phyloP scores from a whole-genome alignment of 306 rosid species.

The Vigna nakashimae region DNA sequence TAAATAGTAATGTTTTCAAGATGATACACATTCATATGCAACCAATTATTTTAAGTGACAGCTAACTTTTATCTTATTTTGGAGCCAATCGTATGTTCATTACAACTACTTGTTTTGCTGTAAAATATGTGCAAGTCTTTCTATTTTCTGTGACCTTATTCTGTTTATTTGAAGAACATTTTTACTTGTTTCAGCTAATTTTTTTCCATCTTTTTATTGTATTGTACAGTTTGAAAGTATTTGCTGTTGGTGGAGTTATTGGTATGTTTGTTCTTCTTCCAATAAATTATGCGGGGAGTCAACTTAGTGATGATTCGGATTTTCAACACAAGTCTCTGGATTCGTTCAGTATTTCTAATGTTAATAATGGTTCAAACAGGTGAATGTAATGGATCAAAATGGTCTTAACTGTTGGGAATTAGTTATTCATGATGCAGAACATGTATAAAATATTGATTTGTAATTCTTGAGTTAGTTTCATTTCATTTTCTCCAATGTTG shows the following conservation, averaged over 20 bases:
- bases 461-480: background rate
- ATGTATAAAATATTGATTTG: constrained; percentile 16
- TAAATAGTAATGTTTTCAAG: background rate
- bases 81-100: constrained; percentile 31
- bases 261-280: constrained; percentile 79
- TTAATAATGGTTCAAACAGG: constrained; percentile 80
- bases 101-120: constrained; percentile 14
- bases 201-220: constrained; percentile 1
- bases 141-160: constrained; percentile 14
- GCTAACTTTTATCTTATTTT: constrained; percentile 10
- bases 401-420: constrained; percentile 13
- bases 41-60: background rate
- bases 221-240: constrained; percentile 67
- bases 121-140: constrained; percentile 16
- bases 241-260: constrained; percentile 66
- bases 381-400: constrained; percentile 47
- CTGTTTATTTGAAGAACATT: constrained; percentile 29
- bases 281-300: constrained; percentile 72
- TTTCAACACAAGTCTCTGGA: constrained; percentile 72
- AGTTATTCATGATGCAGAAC: constrained; percentile 31
- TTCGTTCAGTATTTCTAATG: constrained; percentile 84
- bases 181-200: constrained; percentile 39
- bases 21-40: constrained; percentile 25
- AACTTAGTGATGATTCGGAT: constrained; percentile 67
- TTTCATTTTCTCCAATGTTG: constrained; percentile 17